A percentile compares a stretch with the other conserved stretches of the same genome.
These are phyloP conservation scores for Hyphopichia khmerensis DNA, from an alignment of 1,139 yeast genomes.

Conservation along the genomic window DNA sequence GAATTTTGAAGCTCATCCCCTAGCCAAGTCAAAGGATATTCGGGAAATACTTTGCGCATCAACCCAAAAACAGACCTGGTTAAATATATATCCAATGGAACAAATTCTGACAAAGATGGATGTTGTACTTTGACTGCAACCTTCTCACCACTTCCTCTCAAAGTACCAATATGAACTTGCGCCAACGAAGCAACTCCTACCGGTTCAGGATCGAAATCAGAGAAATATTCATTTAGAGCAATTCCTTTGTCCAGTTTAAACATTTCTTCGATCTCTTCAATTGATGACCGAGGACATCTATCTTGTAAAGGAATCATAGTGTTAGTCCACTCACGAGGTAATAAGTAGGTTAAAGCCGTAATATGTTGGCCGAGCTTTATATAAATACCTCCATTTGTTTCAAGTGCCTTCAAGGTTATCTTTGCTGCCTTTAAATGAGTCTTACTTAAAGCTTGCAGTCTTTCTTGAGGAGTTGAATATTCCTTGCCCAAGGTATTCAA, in stretches of 20 bases:
- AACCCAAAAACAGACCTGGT: conserved; percentile 74
- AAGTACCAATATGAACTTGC: conserved; percentile 82
- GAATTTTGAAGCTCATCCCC: conserved; percentile 88
- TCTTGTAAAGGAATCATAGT: conserved; percentile 94
- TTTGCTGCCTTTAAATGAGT: conserved; percentile 74
- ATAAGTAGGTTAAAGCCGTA: conserved; percentile 83
- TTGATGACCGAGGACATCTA: conserved; percentile 78
- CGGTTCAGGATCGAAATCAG: conserved; percentile 67
- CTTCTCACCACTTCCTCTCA: conserved; percentile 58
- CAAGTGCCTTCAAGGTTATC: conserved; percentile 76
- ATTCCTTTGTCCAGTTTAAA: conserved; percentile 64
- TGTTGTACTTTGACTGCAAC: conserved; percentile 97
- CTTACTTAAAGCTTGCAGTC: conserved; percentile 51
- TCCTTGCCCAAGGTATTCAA: conserved; percentile 51
- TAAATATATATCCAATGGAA: conserved; percentile 82
- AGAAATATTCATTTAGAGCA: conserved; percentile 64
- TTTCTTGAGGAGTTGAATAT: conserved; percentile 48
- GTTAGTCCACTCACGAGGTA: conserved; percentile 93
- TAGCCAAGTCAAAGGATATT: conserved; percentile 89
- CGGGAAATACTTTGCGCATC: conserved; percentile 82
- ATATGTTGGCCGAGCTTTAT: conserved; percentile 95
- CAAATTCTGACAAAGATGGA: conserved; percentile 82
- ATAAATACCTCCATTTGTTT: conserved; percentile 86
- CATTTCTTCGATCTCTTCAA: conserved; percentile 67
- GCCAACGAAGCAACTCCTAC: conserved; percentile 96